These are phyloP conservation scores for Corynascus novoguineensis DNA, from an alignment of 495 filamentous ascomycete species.

Conservation along the genomic window DNA sequence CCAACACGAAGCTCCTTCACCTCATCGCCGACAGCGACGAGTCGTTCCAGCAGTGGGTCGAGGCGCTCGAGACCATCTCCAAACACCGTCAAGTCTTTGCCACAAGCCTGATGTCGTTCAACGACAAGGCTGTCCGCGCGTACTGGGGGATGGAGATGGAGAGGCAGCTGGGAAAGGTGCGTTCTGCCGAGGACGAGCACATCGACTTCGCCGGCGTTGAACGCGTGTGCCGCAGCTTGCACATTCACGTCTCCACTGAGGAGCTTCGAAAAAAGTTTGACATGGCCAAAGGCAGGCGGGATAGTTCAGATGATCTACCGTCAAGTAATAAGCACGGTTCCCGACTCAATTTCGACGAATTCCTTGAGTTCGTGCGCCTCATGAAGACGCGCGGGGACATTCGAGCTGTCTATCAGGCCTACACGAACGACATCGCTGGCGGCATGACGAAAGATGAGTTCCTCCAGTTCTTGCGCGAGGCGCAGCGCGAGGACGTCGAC, in stretches of 20 bases:
- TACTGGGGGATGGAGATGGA: conserved; percentile 89
- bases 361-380: conserved; percentile 70
- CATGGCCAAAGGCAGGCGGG: conserved; percentile 54
- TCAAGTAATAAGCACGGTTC: conserved; percentile 40
- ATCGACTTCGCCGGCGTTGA: conserved; percentile 73
- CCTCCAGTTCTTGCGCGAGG: conserved; percentile 62
- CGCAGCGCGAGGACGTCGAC: conserved; percentile 71
- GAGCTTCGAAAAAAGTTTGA: conserved; percentile 71
- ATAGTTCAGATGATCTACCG: conserved; percentile 12
- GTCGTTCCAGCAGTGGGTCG: conserved; percentile 71
- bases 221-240: conserved; percentile 74
- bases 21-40: conserved; percentile 67
- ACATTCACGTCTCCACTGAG: conserved; percentile 78
- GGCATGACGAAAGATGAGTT: conserved; percentile 71
- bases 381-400: conserved; percentile 84
- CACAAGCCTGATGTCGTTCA: conserved; percentile 72
- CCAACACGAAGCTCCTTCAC: conserved; percentile 70
- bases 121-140: conserved; percentile 69
- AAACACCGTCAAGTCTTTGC: conserved; percentile 83
- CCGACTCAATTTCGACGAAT: conserved; percentile 67
- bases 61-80: conserved; percentile 70
- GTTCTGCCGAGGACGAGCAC: conserved; percentile 56
- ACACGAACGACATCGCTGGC: conserved; percentile 45
- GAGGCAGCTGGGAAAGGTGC: conserved; percentile 52
- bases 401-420: conserved; percentile 56